Evolutionary conservation across 192 early-diverging fungal genomes (phyloP), one percentile per base, ranked within the genome.

Genomic region (Backusella circina): DNA sequence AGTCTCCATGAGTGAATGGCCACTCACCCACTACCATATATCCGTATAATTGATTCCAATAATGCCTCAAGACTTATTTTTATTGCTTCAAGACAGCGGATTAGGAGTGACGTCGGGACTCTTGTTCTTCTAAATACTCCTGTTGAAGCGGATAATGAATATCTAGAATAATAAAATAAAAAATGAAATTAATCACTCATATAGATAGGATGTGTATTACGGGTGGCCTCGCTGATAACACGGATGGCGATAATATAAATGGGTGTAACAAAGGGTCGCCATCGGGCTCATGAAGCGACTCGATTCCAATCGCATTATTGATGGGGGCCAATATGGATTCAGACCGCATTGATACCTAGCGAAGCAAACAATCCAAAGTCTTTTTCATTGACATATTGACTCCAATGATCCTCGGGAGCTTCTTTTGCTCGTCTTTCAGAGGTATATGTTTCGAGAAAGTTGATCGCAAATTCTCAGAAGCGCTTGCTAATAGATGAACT

Each of bases 301-400:
- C 41, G 9, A 78, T 5, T 38, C 77, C 77, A 68, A 78, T 73
- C 5, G 73, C 33, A 57, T 78, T 64, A 31, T 78, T 78, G 31
- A 78, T 72, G 3, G 65, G 71, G 10, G 71, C 35, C 90, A 36
- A 93, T 83, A 0, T 89, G 91, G 31, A 93, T 86, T 18, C 90
- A 86, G 12, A 93, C 73, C 13, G 86, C 84, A 81, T 91, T 93
- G 74, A 93, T 85, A 21, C 87, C 82, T 35, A 84, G 47, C 0
- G 75, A 57, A 12, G 85, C 76, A 26, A 91, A 73, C 8, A 73
- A 54, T 0, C 78, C 68, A 47, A 91, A 85, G 36, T 90, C 89
- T 5, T 81, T 44, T 38, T 90, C 88, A 13, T 84, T 88, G n/a
- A 91, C 85, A 83, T 84, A 91, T 3, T 81, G 80, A 8, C 74